phyloP scores from a whole-genome alignment of 2,329 filamentous ascomycete species.

The Fusarium ramigenum region DNA sequence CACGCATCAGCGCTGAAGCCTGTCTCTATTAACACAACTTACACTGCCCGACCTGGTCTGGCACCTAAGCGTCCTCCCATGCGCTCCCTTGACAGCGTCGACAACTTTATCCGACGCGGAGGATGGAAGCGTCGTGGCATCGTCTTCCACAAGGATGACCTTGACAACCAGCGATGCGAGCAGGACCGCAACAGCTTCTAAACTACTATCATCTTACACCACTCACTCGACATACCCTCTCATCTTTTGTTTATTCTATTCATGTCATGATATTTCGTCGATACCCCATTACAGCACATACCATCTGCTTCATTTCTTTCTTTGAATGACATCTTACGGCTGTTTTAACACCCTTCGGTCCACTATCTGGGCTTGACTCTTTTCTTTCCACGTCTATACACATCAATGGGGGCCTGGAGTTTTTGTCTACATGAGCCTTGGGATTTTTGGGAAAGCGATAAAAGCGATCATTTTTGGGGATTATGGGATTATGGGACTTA shows the following conservation, averaged over 20 bases:
- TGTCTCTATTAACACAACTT: slow-evolving; percentile 49
- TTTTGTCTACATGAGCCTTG: slow-evolving; percentile 14
- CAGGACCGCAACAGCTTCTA: slow-evolving; percentile 40
- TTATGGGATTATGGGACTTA: slow-evolving; percentile 24
- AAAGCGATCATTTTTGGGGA: slow-evolving; percentile 25
- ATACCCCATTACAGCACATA: slow-evolving; percentile 36
- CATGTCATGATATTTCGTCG: slow-evolving; percentile 36
- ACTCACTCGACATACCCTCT: neutral
- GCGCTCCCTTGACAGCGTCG: slow-evolving; percentile 51
- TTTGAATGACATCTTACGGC: slow-evolving; percentile 18
- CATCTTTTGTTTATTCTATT: slow-evolving; percentile 6
- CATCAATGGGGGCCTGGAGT: slow-evolving; percentile 20
- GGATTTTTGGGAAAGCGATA: slow-evolving; percentile 29
- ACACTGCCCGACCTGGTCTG: slow-evolving; percentile 35
- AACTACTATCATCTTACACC: neutral
- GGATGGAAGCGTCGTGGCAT: slow-evolving; percentile 57
- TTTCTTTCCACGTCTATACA: slow-evolving; percentile 9
- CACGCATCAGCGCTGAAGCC: slow-evolving; percentile 38
- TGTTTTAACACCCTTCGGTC: slow-evolving; percentile 10
- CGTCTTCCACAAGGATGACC: slow-evolving; percentile 51
- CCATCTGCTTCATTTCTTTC: slow-evolving; percentile 25
- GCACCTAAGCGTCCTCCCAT: slow-evolving; percentile 50
- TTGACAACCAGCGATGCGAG: slow-evolving; percentile 37
- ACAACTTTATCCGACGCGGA: slow-evolving; percentile 54
- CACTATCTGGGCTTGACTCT: slow-evolving; percentile 15